A percentile compares a stretch with the other conserved stretches of the same genome.
Conservation (phyloP, 371 early-diverging fungal genomes). For the Syncephalastrum racemosum region DNA sequence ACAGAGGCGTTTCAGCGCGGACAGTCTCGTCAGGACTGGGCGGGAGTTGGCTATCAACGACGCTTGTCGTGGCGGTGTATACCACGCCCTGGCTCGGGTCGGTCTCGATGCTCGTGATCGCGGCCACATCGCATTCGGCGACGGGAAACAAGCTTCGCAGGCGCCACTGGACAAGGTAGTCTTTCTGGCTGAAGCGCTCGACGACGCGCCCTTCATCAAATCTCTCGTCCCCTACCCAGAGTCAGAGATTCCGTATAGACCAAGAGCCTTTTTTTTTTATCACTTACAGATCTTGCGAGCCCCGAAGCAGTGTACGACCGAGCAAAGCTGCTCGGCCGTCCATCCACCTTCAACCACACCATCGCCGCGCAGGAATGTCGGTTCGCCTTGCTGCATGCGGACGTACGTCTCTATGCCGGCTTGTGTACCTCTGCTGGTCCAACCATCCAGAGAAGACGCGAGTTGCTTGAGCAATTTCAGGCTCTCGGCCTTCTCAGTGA, state of each 20-base stretch:
- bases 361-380: constrained; percentile 52
- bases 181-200: constrained; percentile 58
- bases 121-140: constrained; percentile 18
- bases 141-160: constrained; percentile 12
- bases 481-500: constrained; percentile 18
- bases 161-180: constrained; percentile 50
- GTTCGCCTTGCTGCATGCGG: constrained; percentile 7
- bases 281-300: constrained; percentile 46
- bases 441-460: constrained; percentile 17
- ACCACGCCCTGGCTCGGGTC: constrained; percentile 55
- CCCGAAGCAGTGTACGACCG: constrained; percentile 42
- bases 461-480: constrained; percentile 17
- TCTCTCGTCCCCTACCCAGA: constrained; percentile 49
- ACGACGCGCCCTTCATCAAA: constrained; percentile 51
- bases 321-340: constrained; percentile 58
- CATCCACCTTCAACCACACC: constrained; percentile 50
- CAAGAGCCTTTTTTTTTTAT: neutral
- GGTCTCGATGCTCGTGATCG: constrained; percentile 54
- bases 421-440: constrained; percentile 11
- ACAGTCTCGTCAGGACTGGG: constrained; percentile 32
- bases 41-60: constrained; percentile 51
- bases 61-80: constrained; percentile 58
- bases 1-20: constrained; percentile 51
- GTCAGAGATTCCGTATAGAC: neutral
- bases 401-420: constrained; percentile 11